These are phyloP conservation scores for Pichia sp. DNA, from an alignment of 1,139 yeast genomes.

Conservation along the genomic window DNA sequence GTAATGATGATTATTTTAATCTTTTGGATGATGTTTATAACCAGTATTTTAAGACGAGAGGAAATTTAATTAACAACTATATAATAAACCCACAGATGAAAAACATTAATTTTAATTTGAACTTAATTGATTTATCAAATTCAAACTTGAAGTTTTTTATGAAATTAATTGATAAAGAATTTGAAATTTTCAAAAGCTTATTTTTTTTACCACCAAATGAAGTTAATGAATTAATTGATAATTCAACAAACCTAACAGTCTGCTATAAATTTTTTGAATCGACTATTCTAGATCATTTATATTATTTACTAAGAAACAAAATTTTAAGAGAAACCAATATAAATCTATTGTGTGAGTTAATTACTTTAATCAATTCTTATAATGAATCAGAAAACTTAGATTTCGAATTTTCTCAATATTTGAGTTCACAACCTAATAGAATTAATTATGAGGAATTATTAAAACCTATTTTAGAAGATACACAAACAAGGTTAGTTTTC, in stretches of 20 bases:
- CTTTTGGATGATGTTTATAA: conserved; percentile 59
- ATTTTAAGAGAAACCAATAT: conserved; percentile 67
- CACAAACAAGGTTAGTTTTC: conserved; percentile 74
- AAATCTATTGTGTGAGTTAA: conserved; percentile 63
- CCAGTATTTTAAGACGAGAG: conserved; percentile 55
- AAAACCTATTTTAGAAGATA: conserved; percentile 66
- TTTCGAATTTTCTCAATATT: conserved; percentile 13
- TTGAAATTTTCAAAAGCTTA: conserved; percentile 46
- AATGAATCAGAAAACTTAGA: conserved; percentile 23
- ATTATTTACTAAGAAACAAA: conserved; percentile 59
- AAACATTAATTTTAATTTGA: conserved; percentile 23
- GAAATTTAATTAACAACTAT: conserved; percentile 39
- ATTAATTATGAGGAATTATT: conserved; percentile 55
- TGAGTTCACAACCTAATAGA: conserved; percentile 14
- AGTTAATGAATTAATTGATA: no score
- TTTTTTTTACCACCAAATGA: conserved; percentile 36
- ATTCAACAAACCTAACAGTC: conserved; percentile 20
- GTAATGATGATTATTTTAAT: conserved; percentile 42
- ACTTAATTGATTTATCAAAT: conserved; percentile 53
- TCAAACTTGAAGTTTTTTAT: conserved; percentile 52
- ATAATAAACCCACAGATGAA: conserved; percentile 39
- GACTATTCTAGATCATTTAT: conserved; percentile 61
- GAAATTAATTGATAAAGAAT: conserved; percentile 57
- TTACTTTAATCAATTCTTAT: conserved; percentile 62
- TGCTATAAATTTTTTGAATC: conserved; percentile 53